Evolutionary conservation across 345 rosid genomes (phyloP).

Genomic region (Hibiscus syriacus): DNA sequence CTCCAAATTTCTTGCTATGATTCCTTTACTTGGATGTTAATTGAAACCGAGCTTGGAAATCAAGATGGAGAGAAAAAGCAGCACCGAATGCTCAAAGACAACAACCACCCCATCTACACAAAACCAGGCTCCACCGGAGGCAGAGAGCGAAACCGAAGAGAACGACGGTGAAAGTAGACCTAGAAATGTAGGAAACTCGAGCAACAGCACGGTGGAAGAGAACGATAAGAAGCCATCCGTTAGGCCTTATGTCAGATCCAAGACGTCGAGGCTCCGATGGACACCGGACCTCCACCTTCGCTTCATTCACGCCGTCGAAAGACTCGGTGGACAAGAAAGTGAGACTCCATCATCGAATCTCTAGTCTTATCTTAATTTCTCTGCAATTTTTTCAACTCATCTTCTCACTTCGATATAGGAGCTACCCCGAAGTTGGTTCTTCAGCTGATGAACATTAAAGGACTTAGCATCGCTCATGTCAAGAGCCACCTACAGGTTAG

Average conservation of each 20-base stretch:
- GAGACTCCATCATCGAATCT: conserved; percentile 15
- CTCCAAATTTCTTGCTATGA: not conserved
- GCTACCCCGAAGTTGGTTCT: conserved; percentile 88
- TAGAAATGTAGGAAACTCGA: conserved; percentile 46
- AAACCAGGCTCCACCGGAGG: not conserved
- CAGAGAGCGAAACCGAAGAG: conserved; percentile 24
- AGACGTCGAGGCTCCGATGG: conserved; percentile 74
- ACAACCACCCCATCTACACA: conserved; percentile 13
- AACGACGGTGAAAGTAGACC: conserved; percentile 35
- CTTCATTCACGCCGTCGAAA: conserved; percentile 62
- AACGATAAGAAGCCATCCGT: conserved; percentile 51
- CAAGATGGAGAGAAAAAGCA: conserved; percentile 17
- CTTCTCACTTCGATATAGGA: conserved; percentile 25
- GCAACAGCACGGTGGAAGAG: conserved; percentile 85
- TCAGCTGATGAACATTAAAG: conserved; percentile 77
- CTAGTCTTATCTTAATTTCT: not conserved
- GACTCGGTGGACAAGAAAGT: conserved; percentile 79
- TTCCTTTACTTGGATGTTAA: not conserved
- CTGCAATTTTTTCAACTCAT: not conserved
- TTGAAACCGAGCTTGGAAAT: not conserved
- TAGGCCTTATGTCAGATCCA: conserved; percentile 71
- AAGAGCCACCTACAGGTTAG: conserved; percentile 90
- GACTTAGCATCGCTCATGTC: conserved; percentile 84
- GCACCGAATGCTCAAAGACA: conserved; percentile 22
- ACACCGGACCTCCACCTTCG: conserved; percentile 73